These are phyloP conservation scores for Tulasnella sp. DNA, from an alignment of 768 basidiomycete species.

Conservation along the genomic window DNA sequence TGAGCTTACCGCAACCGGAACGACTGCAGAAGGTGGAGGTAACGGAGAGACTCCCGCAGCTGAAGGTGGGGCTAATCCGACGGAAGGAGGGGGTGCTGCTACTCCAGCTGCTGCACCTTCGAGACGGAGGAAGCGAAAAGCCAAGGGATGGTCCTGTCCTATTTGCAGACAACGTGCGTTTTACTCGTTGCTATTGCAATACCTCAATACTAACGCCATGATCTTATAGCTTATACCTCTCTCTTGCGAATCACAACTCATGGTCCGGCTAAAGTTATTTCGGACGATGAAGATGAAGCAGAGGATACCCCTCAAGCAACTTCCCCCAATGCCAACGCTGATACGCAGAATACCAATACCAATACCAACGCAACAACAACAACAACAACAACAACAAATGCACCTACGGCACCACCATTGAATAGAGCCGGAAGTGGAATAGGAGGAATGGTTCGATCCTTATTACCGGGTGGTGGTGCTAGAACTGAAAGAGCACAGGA, in stretches of 20 bases:
- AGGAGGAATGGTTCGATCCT: too few species aligned
- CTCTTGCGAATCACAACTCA: constrained; percentile 67
- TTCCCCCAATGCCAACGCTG: too few species aligned
- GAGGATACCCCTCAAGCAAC: too few species aligned
- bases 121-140: constrained; percentile 69
- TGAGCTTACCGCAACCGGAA: constrained; percentile 28
- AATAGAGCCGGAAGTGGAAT: too few species aligned
- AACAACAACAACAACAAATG: too few species aligned
- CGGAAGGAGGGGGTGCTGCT: constrained; percentile 6
- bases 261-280: constrained; percentile 30
- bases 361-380: too few species aligned
- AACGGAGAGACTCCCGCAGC: constrained; percentile 26
- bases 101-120: constrained; percentile 4
- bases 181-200: constrained; percentile 4
- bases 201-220: neutral
- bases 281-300: constrained; percentile 11
- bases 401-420: too few species aligned
- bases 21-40: constrained; percentile 17
- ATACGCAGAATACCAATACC: too few species aligned
- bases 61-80: constrained; percentile 16
- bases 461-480: too few species aligned
- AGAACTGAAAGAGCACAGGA: too few species aligned
- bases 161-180: constrained; percentile 86
- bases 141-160: constrained; percentile 96
- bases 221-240: constrained; percentile 63